Evolutionary conservation across 345 rosid species (phyloP).

Genomic region (Sisymbrium altissimum): DNA sequence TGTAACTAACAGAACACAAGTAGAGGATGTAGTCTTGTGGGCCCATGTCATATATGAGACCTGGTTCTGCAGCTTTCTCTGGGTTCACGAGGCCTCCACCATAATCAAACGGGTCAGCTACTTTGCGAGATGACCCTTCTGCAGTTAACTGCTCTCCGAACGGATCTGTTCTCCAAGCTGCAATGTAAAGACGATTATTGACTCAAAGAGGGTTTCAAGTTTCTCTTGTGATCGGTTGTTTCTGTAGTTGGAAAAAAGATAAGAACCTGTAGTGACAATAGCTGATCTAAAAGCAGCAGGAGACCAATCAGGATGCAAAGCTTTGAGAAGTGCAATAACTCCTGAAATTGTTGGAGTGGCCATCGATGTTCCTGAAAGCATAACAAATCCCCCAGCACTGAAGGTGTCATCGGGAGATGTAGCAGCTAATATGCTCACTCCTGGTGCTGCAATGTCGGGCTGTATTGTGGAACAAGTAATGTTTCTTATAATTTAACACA

Average conservation of each 20-base stretch:
- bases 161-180: constrained; percentile 44
- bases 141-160: constrained; percentile 41
- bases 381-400: constrained; percentile 10
- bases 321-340: constrained; percentile 41
- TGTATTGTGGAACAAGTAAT: background rate
- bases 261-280: constrained; percentile 47
- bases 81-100: constrained; percentile 71
- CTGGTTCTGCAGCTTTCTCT: constrained; percentile 49
- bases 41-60: constrained; percentile 56
- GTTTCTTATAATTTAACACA: background rate
- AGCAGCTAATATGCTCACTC: constrained; percentile 42
- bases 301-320: constrained; percentile 42
- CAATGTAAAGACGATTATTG: background rate
- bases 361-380: constrained; percentile 41
- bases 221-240: background rate
- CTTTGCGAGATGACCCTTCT: constrained; percentile 36
- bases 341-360: constrained; percentile 42
- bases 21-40: constrained; percentile 47
- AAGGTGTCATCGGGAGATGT: constrained; percentile 18
- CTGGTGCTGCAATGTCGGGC: constrained; percentile 49
- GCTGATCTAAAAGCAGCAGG: constrained; percentile 51
- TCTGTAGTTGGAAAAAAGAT: background rate
- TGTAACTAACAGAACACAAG: constrained; percentile 46
- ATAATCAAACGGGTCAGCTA: constrained; percentile 49
- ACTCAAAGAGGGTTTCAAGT: background rate